These are phyloP conservation scores for Stagonosporopsis chrysanthemi DNA, from an alignment of 2,329 filamentous ascomycete species.

Conservation along the genomic window DNA sequence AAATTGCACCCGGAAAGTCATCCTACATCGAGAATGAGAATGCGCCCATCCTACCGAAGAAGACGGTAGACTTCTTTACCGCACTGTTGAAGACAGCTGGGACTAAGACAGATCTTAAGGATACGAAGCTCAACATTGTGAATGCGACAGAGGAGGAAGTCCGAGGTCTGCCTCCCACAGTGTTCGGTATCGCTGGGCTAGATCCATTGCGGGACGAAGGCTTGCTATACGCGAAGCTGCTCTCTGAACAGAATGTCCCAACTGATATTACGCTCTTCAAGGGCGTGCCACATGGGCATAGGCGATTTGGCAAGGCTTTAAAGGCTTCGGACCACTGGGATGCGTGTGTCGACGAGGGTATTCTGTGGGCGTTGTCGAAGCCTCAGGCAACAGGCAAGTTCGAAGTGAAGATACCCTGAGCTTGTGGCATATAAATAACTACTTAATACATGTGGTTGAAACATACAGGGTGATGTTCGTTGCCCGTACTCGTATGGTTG, in stretches of 20 bases:
- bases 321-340: slow-evolving; percentile 55
- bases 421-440: not conserved
- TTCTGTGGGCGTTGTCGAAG: slow-evolving; percentile 52
- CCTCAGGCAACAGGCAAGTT: slow-evolving; percentile 45
- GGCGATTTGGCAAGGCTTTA: slow-evolving; percentile 55
- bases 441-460: not conserved
- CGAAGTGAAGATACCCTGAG: slow-evolving; percentile 40
- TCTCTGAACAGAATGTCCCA: slow-evolving; percentile 57
- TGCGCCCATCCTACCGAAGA: slow-evolving; percentile 58
- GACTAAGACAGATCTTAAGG: slow-evolving; percentile 31
- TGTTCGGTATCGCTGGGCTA: slow-evolving; percentile 59
- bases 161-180: slow-evolving; percentile 55
- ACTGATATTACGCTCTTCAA: slow-evolving; percentile 59
- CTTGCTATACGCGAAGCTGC: slow-evolving; percentile 55
- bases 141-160: slow-evolving; percentile 49
- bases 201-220: slow-evolving; percentile 61
- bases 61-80: slow-evolving; percentile 46
- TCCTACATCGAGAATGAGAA: slow-evolving; percentile 52
- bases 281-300: slow-evolving; percentile 63
- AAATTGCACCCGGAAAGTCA: slow-evolving; percentile 51
- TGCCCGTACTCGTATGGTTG: slow-evolving; percentile 7
- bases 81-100: slow-evolving; percentile 27
- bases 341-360: slow-evolving; percentile 53
- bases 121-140: slow-evolving; percentile 43
- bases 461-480: not conserved